A percentile compares a stretch with the other conserved stretches of the same genome.
Conservation (phyloP, 192 early-diverging fungal species). For the Backusella westeae region DNA sequence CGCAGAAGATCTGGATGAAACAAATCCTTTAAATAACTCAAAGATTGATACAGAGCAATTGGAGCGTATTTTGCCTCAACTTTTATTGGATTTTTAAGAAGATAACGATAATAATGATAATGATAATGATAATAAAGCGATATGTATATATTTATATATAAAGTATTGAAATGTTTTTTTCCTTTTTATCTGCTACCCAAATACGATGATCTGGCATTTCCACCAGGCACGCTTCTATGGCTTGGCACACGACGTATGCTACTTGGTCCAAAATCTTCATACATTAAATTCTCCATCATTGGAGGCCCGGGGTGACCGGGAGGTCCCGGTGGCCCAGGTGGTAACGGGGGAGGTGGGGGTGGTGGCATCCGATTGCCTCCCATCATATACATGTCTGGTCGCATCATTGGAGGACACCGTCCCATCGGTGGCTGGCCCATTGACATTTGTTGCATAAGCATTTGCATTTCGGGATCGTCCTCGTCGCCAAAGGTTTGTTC, state of each 20-base stretch:
- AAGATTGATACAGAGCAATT: not conserved
- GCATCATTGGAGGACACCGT: not conserved
- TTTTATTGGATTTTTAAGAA: slow-evolving; percentile 19
- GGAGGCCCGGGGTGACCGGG: not conserved
- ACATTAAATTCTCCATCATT: slow-evolving; percentile 2
- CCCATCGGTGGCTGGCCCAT: not conserved
- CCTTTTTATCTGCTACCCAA: not conserved
- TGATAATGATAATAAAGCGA: not conserved
- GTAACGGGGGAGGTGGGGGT: not conserved
- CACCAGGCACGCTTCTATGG: slow-evolving; percentile 8
- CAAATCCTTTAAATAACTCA: not conserved
- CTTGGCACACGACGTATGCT: slow-evolving; percentile 1
- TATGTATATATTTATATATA: not conserved
- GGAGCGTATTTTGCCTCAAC: slow-evolving; percentile 10
- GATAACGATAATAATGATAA: not conserved
- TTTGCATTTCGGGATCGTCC: not conserved
- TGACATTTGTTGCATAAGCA: slow-evolving; percentile 8
- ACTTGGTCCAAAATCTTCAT: not conserved
- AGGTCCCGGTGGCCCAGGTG: not conserved
- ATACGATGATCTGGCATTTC: slow-evolving; percentile 1
- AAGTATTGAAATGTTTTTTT: not conserved
- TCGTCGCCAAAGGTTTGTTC: not conserved
- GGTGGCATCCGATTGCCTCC: not conserved
- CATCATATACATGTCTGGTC: slow-evolving; percentile 2
- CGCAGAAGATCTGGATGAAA: not conserved